Evolutionary conservation across 108 stramenopile species (phyloP).

Genomic region (Cyclotella sp.): DNA sequence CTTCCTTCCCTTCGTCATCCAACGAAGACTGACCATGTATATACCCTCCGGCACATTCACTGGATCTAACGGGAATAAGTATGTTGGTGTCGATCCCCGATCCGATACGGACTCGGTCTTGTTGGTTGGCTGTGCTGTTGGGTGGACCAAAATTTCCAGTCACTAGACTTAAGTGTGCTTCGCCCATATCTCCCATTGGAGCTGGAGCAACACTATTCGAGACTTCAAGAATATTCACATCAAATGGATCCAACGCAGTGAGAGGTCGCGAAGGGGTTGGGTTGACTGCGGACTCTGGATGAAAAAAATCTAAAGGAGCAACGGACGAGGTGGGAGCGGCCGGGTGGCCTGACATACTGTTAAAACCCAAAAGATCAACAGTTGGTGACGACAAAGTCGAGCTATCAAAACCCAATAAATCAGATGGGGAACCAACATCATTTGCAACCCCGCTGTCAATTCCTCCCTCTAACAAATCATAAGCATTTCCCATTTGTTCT

Average conservation of each 20-base stretch:
- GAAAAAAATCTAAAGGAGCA: no score
- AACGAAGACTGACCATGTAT: background rate
- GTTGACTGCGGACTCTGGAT: no score
- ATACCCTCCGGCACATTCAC: background rate
- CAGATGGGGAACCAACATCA: slow-evolving; percentile 1
- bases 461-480: slow-evolving; percentile 39
- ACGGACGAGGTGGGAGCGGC: no score
- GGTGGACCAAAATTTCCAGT: slow-evolving; percentile 15
- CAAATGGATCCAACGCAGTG: background rate
- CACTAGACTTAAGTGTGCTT: slow-evolving; percentile 38
- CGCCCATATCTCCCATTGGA: background rate
- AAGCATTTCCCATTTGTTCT: slow-evolving; percentile 27
- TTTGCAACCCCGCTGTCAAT: background rate
- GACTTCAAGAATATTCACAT: background rate
- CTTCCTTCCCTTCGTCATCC: slow-evolving; percentile 32
- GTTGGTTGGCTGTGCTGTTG: background rate
- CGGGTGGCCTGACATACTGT: background rate
- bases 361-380: slow-evolving; percentile 14
- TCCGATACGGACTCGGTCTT: no score
- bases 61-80: background rate
- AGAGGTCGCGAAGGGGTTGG: background rate
- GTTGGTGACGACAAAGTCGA: background rate
- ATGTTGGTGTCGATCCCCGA: no score
- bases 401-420: slow-evolving; percentile 37
- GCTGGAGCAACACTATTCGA: background rate